Evolutionary conservation across 495 filamentous ascomycete species (phyloP).

Genomic region (Penicillium desertorum): DNA sequence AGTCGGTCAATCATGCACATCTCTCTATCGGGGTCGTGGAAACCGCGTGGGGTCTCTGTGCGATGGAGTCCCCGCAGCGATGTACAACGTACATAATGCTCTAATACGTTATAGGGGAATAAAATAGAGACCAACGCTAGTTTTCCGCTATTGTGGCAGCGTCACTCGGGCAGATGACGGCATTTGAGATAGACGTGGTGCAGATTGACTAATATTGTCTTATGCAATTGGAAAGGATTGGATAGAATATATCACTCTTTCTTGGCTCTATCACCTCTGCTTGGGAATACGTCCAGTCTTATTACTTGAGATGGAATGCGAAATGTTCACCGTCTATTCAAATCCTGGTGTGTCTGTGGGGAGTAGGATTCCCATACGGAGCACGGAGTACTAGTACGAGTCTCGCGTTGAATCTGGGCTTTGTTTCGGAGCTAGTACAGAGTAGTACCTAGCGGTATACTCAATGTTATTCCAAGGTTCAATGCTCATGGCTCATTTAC

Average conservation of each 20-base stretch:
- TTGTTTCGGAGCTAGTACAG: background rate
- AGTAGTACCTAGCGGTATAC: background rate
- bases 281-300: background rate
- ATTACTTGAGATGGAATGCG: background rate
- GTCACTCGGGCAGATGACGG: constrained; percentile 1
- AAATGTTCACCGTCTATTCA: constrained; percentile 1
- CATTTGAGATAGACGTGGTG: background rate
- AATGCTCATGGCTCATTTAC: constrained; percentile 8
- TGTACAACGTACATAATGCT: constrained; percentile 2
- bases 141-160: constrained; percentile 4
- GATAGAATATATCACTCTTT: background rate
- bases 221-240: background rate
- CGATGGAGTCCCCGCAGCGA: constrained; percentile 16
- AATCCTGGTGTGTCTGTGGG: background rate
- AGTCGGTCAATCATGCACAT: constrained; percentile 18
- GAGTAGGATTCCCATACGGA: background rate
- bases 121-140: background rate
- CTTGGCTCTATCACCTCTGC: background rate
- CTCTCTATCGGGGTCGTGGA: constrained; percentile 22
- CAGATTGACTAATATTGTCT: background rate
- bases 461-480: background rate
- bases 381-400: constrained; percentile 1
- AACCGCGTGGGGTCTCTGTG: constrained; percentile 20
- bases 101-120: constrained; percentile 4
- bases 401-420: background rate